Conservation (phyloP, 495 filamentous ascomycete genomes). For the Penicillium paradoxum region DNA sequence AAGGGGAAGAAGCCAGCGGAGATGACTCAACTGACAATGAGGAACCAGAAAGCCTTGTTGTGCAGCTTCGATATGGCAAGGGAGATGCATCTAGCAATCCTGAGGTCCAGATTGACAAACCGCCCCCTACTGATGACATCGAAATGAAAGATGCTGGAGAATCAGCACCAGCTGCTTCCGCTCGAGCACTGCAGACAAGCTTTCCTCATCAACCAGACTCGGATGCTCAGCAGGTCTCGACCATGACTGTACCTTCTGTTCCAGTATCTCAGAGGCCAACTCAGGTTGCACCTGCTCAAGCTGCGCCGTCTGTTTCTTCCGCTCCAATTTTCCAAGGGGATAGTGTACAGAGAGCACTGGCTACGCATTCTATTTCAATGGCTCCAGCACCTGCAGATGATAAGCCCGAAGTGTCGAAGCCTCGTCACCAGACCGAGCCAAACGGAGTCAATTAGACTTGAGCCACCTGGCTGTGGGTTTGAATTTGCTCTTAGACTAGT, state of each 20-base stretch:
- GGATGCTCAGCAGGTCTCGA: background rate
- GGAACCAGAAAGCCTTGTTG: constrained; percentile 55
- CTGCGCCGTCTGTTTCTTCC: background rate
- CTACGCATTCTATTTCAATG: background rate
- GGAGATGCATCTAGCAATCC: constrained; percentile 19
- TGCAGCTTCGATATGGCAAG: constrained; percentile 56
- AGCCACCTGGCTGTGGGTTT: background rate
- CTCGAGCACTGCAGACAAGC: background rate
- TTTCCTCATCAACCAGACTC: background rate
- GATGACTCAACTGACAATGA: constrained; percentile 55
- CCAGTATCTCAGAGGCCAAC: background rate
- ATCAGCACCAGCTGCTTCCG: background rate
- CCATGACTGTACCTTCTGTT: background rate
- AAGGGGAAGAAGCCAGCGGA: constrained; percentile 55
- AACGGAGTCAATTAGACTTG: constrained; percentile 11
- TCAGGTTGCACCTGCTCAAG: constrained; percentile 1
- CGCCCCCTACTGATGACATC: constrained; percentile 16
- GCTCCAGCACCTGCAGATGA: background rate
- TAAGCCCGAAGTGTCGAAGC: background rate
- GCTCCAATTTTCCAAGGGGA: background rate
- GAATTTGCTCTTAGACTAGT: background rate
- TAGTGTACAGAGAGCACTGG: background rate
- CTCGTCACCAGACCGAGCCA: background rate
- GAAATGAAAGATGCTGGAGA: constrained; percentile 10
- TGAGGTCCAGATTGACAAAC: constrained; percentile 16